Evolutionary conservation across 345 rosid species (phyloP).

Genomic region (Gossypium ekmanianum): DNA sequence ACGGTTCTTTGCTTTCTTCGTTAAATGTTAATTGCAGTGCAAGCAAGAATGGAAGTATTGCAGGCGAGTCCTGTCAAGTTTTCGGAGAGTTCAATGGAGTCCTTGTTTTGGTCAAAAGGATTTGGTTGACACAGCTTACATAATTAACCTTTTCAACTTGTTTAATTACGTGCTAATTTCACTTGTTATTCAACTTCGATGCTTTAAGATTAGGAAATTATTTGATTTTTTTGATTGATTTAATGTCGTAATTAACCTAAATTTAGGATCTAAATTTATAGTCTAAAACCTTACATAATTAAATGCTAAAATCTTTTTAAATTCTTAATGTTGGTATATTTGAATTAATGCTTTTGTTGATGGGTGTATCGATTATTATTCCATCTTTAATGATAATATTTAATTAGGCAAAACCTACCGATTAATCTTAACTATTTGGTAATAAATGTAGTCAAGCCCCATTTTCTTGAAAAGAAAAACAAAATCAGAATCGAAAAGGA

Average conservation of each 20-base stretch:
- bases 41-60: slow-evolving; percentile 12
- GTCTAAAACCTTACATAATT: neutral
- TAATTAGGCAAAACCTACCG: neutral
- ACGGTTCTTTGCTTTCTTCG: slow-evolving; percentile 39
- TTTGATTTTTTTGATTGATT: neutral
- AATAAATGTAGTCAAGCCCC: neutral
- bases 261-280: neutral
- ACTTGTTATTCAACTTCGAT: neutral
- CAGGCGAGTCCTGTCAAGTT: neutral
- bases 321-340: neutral
- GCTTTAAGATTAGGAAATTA: neutral
- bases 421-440: neutral
- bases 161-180: neutral
- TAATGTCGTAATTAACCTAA: no score
- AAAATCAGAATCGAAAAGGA: neutral
- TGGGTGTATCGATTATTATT: neutral
- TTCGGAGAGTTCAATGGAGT: neutral
- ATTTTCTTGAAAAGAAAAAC: neutral
- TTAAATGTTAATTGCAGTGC: slow-evolving; percentile 29
- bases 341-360: neutral
- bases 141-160: no score
- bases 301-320: neutral
- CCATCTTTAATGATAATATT: neutral
- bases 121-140: neutral
- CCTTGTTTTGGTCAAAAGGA: neutral